Evolutionary conservation across 768 basidiomycete genomes (phyloP), one percentile per base, ranked within the genome.

Genomic region (Boletus eberwhitei): DNA sequence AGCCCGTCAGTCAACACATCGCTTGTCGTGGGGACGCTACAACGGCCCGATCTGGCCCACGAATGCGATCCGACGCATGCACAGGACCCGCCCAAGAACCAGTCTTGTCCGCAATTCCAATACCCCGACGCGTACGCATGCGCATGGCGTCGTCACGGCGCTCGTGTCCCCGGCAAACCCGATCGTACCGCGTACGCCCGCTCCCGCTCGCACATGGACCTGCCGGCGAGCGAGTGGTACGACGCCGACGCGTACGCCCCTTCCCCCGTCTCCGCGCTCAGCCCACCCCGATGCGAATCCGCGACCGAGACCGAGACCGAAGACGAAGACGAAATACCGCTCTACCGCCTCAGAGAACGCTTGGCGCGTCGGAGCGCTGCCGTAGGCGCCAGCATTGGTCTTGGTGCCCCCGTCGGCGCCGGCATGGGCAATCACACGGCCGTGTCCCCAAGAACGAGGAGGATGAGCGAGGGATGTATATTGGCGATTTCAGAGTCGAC

Each of bases 401-500:
- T 39, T 11, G 34, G 46, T 1, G 12, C 46, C 2, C 26, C 47
- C 17, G 17, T 40, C 7, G 45, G 19, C 3, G 2, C n/a, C 6
- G 49, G 24, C 1, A 21, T 17, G 32, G 46, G 9, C 8, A 17
- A 4, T 0, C 39, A 26, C 50, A 55, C 29, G 21, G 9, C 43
- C 5, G 32, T 46, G 35, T 54, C 59, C 40, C 57, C 57, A 2
- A 29, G 45, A 3, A 41, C 48, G 16, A 46, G 52, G n/a, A 53
- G 55, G 31, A 57, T 53, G 57, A 65, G 64, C 49, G 64, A 64
- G 0, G 63, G 64, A 4, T 64, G 60, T 42, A 34, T 64, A 37
- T 40, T 62, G 24, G 56, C 56, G 4, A 36, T 64, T 0, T 43
- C 53, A 19, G 50, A 53, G 31, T 51, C 51, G 9, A 65, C 63